These are phyloP conservation scores for Colletotrichum higginsianum DNA, from an alignment of 2,329 filamentous ascomycete genomes.

Conservation along the genomic window DNA sequence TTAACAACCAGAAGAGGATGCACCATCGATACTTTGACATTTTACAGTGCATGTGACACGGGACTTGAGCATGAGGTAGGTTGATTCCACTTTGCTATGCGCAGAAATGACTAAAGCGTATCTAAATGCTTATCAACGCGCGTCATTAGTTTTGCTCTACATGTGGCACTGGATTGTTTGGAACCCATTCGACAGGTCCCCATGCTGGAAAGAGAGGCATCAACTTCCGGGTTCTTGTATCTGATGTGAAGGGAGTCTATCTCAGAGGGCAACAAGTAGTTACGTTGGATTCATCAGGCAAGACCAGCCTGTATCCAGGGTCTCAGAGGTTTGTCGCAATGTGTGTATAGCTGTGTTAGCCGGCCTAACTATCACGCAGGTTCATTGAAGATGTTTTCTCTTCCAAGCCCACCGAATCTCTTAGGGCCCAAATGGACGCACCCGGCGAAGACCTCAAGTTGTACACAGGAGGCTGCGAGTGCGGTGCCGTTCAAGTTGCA, in stretches of 20 bases:
- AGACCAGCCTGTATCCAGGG: neutral
- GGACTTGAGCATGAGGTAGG: slow-evolving; percentile 43
- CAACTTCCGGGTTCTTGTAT: slow-evolving; percentile 43
- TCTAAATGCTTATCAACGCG: neutral
- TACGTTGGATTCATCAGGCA: neutral
- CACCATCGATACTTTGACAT: slow-evolving; percentile 20
- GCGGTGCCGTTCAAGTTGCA: slow-evolving; percentile 45
- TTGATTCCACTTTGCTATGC: neutral
- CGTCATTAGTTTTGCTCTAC: slow-evolving; percentile 48
- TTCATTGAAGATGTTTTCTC: neutral
- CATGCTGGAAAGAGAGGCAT: slow-evolving; percentile 44
- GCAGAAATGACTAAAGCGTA: neutral
- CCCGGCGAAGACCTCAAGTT: slow-evolving; percentile 19
- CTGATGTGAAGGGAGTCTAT: neutral
- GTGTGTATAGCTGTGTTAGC: too few relatives aligned
- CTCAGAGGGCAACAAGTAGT: slow-evolving; percentile 21
- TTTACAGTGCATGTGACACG: slow-evolving; percentile 22
- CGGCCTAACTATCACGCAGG: neutral
- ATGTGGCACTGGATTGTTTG: slow-evolving; percentile 48
- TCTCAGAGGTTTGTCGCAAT: neutral
- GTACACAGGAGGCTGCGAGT: slow-evolving; percentile 48
- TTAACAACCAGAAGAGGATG: slow-evolving; percentile 42
- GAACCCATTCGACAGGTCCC: slow-evolving; percentile 46
- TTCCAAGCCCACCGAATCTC: neutral
- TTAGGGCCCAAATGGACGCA: neutral